phyloP scores from a whole-genome alignment of 2,329 filamentous ascomycete species.

The Neofusicoccum ribis region DNA sequence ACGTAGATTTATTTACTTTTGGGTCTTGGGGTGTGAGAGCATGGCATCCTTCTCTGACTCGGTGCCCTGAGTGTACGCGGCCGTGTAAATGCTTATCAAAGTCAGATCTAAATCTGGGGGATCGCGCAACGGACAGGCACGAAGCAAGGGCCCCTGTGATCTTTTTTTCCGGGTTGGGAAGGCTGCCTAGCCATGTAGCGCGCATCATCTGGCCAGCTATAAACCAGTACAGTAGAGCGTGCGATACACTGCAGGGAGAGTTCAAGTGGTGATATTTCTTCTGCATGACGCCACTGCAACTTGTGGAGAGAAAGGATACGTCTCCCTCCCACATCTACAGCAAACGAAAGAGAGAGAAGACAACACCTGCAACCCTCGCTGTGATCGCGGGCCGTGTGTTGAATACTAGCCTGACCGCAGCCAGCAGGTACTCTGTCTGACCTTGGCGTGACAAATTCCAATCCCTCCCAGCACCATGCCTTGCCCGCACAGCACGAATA shows the following conservation, averaged over 20 bases:
- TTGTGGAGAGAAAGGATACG: too few relatives aligned
- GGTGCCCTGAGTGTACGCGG: neutral
- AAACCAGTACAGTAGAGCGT: neutral
- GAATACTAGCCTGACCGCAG: neutral
- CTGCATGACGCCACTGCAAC: too few relatives aligned
- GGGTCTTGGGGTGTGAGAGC: neutral
- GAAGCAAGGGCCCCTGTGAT: neutral
- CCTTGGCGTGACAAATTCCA: neutral
- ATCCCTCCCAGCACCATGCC: neutral
- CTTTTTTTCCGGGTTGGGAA: neutral
- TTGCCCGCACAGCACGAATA: neutral
- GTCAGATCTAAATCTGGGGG: slow-evolving; percentile 13
- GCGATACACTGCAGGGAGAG: too few relatives aligned
- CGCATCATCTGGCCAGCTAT: neutral
- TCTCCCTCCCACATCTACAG: too few relatives aligned
- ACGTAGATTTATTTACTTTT: neutral
- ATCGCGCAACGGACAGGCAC: neutral
- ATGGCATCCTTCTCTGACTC: neutral
- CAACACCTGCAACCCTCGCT: neutral
- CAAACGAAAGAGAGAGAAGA: neutral
- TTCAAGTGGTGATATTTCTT: too few relatives aligned
- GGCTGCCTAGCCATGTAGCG: neutral
- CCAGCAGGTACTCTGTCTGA: neutral
- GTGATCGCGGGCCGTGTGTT: neutral
- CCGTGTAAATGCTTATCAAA: slow-evolving; percentile 11